These are phyloP conservation scores for Cyclostephanos tholiformis DNA, from an alignment of 108 stramenopile species.

Conservation along the genomic window DNA sequence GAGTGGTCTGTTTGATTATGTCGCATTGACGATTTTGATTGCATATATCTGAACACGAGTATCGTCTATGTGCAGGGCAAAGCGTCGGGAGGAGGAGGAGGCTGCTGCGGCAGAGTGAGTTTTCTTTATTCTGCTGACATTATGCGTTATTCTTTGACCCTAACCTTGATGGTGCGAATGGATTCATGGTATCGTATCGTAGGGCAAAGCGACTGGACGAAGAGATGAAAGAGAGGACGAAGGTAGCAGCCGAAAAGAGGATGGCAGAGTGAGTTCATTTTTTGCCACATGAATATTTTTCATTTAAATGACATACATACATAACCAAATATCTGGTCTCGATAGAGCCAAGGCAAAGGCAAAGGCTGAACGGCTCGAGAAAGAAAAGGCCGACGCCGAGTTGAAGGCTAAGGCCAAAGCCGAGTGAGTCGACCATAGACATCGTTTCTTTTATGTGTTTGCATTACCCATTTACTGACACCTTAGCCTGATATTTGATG, in stretches of 20 bases:
- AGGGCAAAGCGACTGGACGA: slow-evolving; percentile 5
- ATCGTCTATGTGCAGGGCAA: background rate
- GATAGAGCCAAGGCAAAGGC: background rate
- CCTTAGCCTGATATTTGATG: no score
- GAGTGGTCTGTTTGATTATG: no score
- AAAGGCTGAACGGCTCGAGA: background rate
- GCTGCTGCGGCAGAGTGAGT: slow-evolving; percentile 2
- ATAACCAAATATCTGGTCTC: background rate
- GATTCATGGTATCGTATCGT: background rate
- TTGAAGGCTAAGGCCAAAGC: no score
- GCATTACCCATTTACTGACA: no score
- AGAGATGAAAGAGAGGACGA: background rate
- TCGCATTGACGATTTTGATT: background rate
- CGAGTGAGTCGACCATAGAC: no score
- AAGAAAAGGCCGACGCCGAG: background rate
- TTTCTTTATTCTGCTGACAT: background rate
- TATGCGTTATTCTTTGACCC: background rate
- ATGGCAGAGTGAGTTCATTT: slow-evolving; percentile 9
- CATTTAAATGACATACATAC: background rate
- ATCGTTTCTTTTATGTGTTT: no score
- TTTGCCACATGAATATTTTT: background rate
- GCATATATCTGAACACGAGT: background rate
- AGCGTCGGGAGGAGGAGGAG: background rate
- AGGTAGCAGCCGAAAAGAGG: background rate
- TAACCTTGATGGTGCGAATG: background rate